Evolutionary conservation across 257 asterid genomes (phyloP).

Genomic region (Eustoma russellianum): DNA sequence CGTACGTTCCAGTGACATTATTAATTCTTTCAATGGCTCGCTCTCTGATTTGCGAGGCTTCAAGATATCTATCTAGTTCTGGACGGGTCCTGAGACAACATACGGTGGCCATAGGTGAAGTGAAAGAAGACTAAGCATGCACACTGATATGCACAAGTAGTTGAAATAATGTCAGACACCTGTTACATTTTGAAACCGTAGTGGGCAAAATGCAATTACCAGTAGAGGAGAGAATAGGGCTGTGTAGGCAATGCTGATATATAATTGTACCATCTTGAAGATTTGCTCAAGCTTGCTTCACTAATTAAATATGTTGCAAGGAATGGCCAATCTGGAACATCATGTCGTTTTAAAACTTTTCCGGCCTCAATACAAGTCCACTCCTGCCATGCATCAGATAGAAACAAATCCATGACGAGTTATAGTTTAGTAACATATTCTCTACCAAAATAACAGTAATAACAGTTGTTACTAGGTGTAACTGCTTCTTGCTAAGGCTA

Average conservation of each 20-base stretch:
- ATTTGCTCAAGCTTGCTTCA: constrained; percentile 57
- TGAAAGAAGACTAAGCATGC: constrained; percentile 35
- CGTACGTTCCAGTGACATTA: constrained; percentile 87
- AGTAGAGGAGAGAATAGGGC: constrained; percentile 89
- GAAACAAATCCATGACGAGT: no score
- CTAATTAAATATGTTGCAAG: constrained; percentile 86
- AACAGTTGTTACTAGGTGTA: no score
- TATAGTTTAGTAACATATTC: no score
- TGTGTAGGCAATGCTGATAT: constrained; percentile 95
- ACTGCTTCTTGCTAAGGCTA: no score
- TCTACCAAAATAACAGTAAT: no score
- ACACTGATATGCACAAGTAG: constrained; percentile 18
- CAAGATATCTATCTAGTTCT: constrained; percentile 82
- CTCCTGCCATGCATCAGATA: no score
- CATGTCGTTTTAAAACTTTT: constrained; percentile 46
- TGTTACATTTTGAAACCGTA: constrained; percentile 7
- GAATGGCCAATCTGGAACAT: constrained; percentile 93
- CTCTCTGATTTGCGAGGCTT: constrained; percentile 84
- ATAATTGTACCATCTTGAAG: no score
- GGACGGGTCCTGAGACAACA: constrained; percentile 93
- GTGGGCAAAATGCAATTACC: constrained; percentile 41
- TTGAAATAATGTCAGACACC: constrained; percentile 9
- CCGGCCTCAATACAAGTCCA: constrained; percentile 75
- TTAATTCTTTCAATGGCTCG: constrained; percentile 85
- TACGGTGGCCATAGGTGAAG: constrained; percentile 59